Evolutionary conservation across 768 basidiomycete species (phyloP), one percentile per base, ranked within the genome.

Genomic region (Rhodosporidiobolus sp.): DNA sequence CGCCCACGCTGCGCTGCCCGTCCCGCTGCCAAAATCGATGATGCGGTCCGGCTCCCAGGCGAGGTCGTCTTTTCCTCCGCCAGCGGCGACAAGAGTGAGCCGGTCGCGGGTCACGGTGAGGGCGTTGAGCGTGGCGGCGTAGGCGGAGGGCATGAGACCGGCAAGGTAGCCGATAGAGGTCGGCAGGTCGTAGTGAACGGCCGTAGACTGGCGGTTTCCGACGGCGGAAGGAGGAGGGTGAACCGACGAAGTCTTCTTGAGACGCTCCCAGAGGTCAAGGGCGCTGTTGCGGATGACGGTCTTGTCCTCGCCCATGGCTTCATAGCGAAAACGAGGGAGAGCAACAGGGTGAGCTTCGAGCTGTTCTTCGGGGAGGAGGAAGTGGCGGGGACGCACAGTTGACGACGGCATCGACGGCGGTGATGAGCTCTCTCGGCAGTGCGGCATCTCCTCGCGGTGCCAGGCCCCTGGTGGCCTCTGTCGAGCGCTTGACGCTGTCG

Each of bases 121-220:
- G 10, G 94, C 90, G n/a, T 89, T 83, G 60, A 83, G 84, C 62
- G 93, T 89, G 4, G 88, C 91, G 57, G 91, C 86, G 79, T 90
- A 94, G 82, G 93, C 90, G 6, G 88, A 87, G 1, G 92, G 92
- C 74, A 94, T 85, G n/a, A 88, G 89, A 60, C 94, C 85, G 20
- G 90, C 88, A 22, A 89, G 89, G 79, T 93, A 94, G 9, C 92
- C 92, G 34, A 89, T 88, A 32, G 88, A 91, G 74, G 93, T 90
- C 35, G 89, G 85, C 65, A 86, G 84, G 52, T 85, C 76, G 75
- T 56, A 75, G 60, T 45, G 71, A 74, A 71, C 63, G 79, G 70
- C 73, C 78, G 91, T 81, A 90, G 84, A 85, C 93, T 94, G 87
- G 92, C 92, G 84, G 30, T 69, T 65, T 32, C 32, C 70, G 3